Base-by-base conservation (phyloP, 139 green algal species). In the Microglena sp. region DNA sequence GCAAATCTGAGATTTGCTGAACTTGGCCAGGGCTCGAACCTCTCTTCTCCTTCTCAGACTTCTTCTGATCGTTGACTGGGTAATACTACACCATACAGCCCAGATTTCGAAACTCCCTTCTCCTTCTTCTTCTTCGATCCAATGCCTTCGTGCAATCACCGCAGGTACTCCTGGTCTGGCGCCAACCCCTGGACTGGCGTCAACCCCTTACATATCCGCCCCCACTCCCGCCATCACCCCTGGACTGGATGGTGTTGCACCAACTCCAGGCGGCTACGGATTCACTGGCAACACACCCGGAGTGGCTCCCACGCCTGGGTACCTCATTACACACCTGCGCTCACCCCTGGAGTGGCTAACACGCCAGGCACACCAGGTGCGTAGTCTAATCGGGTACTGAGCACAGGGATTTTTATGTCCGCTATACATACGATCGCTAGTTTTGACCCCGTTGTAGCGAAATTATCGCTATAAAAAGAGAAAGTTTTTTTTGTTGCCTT, bases 181-280 rank as follows among this genome's bases (percentile, higher is more conserved):
- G 34, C 62, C 57, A 28, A 71, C 69, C 3, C 69, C 69, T 46
- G 45, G 56, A 31, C 33, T 67, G 26, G 67, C 67, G 15, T 45
- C 57, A 29, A 76, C 69, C 2, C 69, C 69, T 24, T 76, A 76
- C 64, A 33, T 76, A 30, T 33, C 63, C 11, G 55, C 63, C 3
- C 55, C 36, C 7, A 72, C 66, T 21, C 66, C 66, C 5, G 55
- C 53, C 1, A 50, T 72, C 44, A n/a, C n/a, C n/a, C n/a, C n/a
- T n/a, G n/a, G n/a, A n/a, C n/a, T n/a, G n/a, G 11, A 50, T 50
- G 66, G 66, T 44, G 24, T 44, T 3, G 66, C 66, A n/a, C 66
- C 66, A 31, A 72, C 66, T 1, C 66, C 66, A 4, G 66, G 55
- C 1, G 32, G 5, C n/a, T 26, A 33, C 44, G 53, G 40, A 65